phyloP scores from a whole-genome alignment of 2,329 filamentous ascomycete genomes.

The Xylaria hypoxylon region DNA sequence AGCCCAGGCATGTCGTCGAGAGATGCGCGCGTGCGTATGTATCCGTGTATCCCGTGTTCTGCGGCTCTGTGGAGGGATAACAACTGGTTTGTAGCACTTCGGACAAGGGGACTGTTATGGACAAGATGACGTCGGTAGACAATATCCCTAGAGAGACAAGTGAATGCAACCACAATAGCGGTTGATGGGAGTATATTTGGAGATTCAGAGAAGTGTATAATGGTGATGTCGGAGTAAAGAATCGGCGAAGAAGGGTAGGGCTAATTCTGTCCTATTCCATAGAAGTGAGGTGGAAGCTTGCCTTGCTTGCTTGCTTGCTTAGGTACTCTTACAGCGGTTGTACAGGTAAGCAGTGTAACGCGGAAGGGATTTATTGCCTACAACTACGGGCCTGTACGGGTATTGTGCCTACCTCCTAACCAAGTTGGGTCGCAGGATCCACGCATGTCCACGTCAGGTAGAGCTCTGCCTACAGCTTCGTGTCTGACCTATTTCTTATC shows the following conservation, averaged over 20 bases:
- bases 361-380: no score
- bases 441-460: constrained; percentile 25
- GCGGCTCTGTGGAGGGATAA: neutral
- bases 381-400: no score
- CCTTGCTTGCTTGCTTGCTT: no score
- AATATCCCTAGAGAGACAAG: neutral
- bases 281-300: neutral
- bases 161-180: neutral
- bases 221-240: constrained; percentile 2
- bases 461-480: constrained; percentile 25
- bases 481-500: constrained; percentile 2
- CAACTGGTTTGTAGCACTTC: neutral
- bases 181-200: neutral
- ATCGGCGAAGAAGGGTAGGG: neutral
- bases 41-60: neutral
- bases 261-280: constrained; percentile 12
- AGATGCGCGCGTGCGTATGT: constrained; percentile 10
- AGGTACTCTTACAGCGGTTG: neutral
- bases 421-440: neutral
- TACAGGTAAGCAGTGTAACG: no score
- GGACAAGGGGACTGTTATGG: neutral
- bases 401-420: neutral
- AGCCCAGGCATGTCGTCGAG: constrained; percentile 83
- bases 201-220: neutral
- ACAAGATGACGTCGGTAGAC: constrained; percentile 5